Conservation (phyloP, 139 green algal species). For the Chlamydomonas schloesseri region DNA sequence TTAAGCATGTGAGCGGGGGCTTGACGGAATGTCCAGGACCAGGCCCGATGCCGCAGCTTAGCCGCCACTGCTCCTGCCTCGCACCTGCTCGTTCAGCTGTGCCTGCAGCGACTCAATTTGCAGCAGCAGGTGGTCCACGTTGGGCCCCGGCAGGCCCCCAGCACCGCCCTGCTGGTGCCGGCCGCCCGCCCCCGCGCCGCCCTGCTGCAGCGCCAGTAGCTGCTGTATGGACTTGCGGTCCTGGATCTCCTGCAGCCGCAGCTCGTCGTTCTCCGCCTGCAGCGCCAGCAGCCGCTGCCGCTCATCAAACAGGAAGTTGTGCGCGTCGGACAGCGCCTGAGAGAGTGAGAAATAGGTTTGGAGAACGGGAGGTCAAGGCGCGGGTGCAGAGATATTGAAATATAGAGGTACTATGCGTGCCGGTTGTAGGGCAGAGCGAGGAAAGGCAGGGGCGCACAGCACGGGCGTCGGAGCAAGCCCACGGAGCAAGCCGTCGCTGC, state of each 20-base stretch:
- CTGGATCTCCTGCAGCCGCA: conserved; percentile 79
- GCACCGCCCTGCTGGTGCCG: not conserved
- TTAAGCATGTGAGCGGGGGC: too few species aligned
- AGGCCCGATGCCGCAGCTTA: too few species aligned
- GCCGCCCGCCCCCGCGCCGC: not conserved
- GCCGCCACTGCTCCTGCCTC: too few species aligned
- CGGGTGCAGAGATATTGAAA: not conserved
- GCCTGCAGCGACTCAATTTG: conserved; percentile 86
- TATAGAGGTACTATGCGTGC: not conserved
- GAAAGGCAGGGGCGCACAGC: not conserved
- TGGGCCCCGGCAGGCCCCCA: not conserved
- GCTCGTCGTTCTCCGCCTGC: conserved; percentile 87
- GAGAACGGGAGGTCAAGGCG: not conserved
- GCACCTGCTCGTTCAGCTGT: conserved; percentile 86
- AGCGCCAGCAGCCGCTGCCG: conserved; percentile 83
- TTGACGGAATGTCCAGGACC: too few species aligned
- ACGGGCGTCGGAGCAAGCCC: not conserved
- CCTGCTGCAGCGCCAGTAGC: conserved; percentile 70
- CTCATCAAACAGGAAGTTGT: conserved; percentile 91
- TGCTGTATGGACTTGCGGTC: conserved; percentile 83
- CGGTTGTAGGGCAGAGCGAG: not conserved
- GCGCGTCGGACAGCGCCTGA: conserved; percentile 85
- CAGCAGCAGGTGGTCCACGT: conserved; percentile 77
- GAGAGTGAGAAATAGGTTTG: not conserved
- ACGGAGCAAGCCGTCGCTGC: too few species aligned